Evolutionary conservation across 2,329 filamentous ascomycete species (phyloP), one percentile per base, ranked within the genome.

Genomic region (Diplodia mutila): DNA sequence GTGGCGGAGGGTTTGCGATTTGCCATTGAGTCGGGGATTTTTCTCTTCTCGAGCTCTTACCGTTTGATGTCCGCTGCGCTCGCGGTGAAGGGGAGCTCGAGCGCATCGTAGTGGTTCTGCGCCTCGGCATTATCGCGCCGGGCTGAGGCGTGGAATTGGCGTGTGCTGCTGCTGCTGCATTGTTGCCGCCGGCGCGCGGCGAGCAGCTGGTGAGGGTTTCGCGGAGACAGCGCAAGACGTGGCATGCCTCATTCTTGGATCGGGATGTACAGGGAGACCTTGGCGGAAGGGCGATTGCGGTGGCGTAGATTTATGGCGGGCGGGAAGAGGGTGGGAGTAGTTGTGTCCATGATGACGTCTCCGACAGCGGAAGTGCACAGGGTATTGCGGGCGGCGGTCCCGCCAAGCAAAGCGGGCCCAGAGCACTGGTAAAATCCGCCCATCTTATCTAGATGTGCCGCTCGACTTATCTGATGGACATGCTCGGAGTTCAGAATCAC

Each of bases 31-130:
- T 54, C 4, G 16, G 39, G 3, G 42, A 18, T 54, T 32, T 32
- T 32, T 12, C 18, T 37, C 9, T 32, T 32, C 3, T 32, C 1
- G 4, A 1, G 27, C 8, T 37, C 51, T 48, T 77, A 93, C 90
- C 91, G 94, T 80, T 98, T 98, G 69, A 98, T 94, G 65, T 97
- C 92, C 9, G 84, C 82, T 0, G 86, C 81, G 18, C 91, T 88
- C 49, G 94, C 94, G 70, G 86, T 86, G 51, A 85, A 84, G 0
- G 87, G 80, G n/a, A 99, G 79, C 51, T 90, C 86, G 63, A 99
- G 85, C 49, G 90, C 89, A 73, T 94, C 91, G 80, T 99, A 99
- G 81, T 97, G 91, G 69, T 89, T 93, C 72, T 79, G 55, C 11
- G n/a, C 12, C 46, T 67, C 65, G 34, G 49, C 23, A 32, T 42